These are phyloP conservation scores for Ophiostoma australiae DNA, from an alignment of 2,329 filamentous ascomycete genomes.

Conservation along the genomic window DNA sequence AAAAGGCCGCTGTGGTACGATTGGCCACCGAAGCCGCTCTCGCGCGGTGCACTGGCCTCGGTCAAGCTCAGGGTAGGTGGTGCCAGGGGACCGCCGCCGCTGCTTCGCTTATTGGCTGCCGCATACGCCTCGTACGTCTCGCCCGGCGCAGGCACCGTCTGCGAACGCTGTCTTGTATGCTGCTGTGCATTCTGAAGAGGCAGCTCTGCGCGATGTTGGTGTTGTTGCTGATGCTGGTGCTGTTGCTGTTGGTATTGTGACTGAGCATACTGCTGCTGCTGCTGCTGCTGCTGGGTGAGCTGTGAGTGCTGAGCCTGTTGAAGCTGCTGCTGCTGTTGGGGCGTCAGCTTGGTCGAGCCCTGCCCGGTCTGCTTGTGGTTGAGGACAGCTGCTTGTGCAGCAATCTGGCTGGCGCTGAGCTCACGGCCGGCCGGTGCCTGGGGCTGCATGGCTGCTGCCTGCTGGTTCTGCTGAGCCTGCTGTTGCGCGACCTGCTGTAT, in stretches of 20 bases:
- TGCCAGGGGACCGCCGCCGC: conserved; percentile 49
- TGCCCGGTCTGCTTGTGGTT: conserved; percentile 47
- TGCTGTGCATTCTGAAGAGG: conserved; percentile 30
- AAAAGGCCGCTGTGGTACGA: conserved; percentile 58
- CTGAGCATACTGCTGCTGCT: conserved; percentile 32
- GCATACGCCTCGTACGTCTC: conserved; percentile 39
- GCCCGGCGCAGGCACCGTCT: conserved; percentile 61
- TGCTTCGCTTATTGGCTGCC: conserved; percentile 41
- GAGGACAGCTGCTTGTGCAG: conserved; percentile 72
- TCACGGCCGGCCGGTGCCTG: conserved; percentile 31
- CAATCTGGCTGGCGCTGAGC: conserved; percentile 68
- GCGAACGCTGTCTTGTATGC: conserved; percentile 62
- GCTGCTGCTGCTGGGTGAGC: conserved; percentile 51
- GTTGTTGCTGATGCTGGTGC: conserved; percentile 38
- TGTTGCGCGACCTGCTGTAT: conserved; percentile 50
- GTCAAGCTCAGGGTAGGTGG: conserved; percentile 61
- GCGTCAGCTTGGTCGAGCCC: conserved; percentile 23
- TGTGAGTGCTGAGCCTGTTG: conserved; percentile 45
- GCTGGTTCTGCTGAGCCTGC: conserved; percentile 35
- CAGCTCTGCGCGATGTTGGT: conserved; percentile 26
- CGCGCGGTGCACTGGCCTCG: conserved; percentile 58
- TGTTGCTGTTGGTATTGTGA: conserved; percentile 50
- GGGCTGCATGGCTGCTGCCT: conserved; percentile 25
- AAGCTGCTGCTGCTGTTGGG: conserved; percentile 41
- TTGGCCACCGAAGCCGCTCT: conserved; percentile 48